Evolutionary conservation across 2,329 filamentous ascomycete species (phyloP), one percentile per base, ranked within the genome.

Genomic region (Fusarium denticulatum): DNA sequence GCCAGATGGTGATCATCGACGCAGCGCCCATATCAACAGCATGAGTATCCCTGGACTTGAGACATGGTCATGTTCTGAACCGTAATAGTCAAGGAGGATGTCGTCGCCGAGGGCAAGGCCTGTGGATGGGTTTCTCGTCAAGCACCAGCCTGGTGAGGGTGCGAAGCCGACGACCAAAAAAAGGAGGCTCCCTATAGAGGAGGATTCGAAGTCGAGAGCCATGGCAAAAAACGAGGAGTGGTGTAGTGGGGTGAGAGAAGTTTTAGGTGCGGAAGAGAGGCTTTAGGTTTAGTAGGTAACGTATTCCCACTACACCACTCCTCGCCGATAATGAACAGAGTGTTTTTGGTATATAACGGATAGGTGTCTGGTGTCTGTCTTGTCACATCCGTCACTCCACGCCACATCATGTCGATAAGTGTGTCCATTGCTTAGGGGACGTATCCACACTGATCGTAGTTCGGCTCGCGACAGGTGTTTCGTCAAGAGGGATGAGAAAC

Each of bases 251-350:
- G 42, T 42, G 63, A 60, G 26, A 60, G 39, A 14, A 6, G n/a
- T 58, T 60, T 11, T 67, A 68, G 55, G 65, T 40, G n/a, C 32
- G 63, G 16, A 56, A 32, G n/a, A 14, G 15, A 56, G 53, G 28
- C 22, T 52, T 52, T 60, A 56, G 53, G 53, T 36, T 56, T 32
- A 22, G 24, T 43, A 56, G 28, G 53, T 15, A 2, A 14, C 53
- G 53, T 18, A 56, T 43, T 56, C 53, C 53, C 53, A 56, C 53
- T 56, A n/a, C 28, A 43, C 53, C 37, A 56, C 53, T 56, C 53
- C 53, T 56, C 18, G 16, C 37, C 7, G 12, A 43, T 2, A 18
- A 11, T 42, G 34, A 32, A 32, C 13, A 8, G 22, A 30, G 28
- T 11, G 18, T 7, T 32, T 43, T 45, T 56, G 37, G 53, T 11